phyloP scores from a whole-genome alignment of 306 rosid genomes.

The Pyrus betulifolia region DNA sequence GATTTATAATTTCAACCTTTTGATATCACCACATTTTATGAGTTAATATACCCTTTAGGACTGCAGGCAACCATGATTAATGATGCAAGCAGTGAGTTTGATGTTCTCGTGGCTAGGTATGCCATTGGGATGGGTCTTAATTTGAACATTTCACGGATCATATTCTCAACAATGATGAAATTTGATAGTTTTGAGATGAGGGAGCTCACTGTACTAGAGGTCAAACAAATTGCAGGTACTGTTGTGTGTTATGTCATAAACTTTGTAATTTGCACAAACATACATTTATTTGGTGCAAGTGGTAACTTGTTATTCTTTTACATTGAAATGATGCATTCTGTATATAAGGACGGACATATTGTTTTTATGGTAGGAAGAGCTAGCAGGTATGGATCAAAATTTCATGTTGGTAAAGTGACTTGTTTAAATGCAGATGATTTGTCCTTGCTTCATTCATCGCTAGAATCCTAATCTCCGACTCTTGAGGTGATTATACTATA shows the following conservation, averaged over 20 bases:
- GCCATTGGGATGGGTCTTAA: constrained; percentile 99
- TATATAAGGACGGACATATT: constrained; percentile 8
- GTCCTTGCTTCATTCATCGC: constrained; percentile 74
- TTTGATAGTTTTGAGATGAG: constrained; percentile 76
- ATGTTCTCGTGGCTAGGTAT: constrained; percentile 97
- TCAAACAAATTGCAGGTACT: constrained; percentile 89
- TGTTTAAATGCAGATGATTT: constrained; percentile 58
- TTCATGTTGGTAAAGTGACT: constrained; percentile 83
- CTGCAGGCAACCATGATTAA: constrained; percentile 89
- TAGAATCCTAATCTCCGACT: constrained; percentile 60
- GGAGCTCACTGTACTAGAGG: constrained; percentile 70
- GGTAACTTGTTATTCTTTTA: background rate
- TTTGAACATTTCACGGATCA: constrained; percentile 89
- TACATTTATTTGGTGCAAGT: background rate
- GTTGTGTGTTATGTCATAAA: background rate
- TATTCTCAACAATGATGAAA: constrained; percentile 77
- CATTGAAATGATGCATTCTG: background rate
- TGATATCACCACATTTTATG: constrained; percentile 12
- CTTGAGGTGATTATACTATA: constrained; percentile 51
- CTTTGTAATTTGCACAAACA: background rate
- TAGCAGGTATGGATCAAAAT: constrained; percentile 86
- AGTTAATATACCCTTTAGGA: constrained; percentile 43
- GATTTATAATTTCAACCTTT: constrained; percentile 8
- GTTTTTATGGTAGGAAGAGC: constrained; percentile 77
- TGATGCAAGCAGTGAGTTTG: constrained; percentile 76